Conservation (phyloP, 2,329 filamentous ascomycete genomes). For the Cadophora gregata region DNA sequence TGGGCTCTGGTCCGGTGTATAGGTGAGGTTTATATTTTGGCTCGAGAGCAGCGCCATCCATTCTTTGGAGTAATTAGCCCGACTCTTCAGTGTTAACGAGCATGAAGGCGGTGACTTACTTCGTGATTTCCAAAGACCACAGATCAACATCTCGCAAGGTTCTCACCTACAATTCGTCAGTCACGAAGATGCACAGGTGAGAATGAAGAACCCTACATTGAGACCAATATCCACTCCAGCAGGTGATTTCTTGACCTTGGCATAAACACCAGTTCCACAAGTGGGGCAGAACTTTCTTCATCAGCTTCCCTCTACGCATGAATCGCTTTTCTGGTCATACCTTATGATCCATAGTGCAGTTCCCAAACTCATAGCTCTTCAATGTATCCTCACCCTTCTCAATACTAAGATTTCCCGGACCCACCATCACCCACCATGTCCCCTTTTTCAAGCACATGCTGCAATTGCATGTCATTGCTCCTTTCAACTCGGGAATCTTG, state of each 20-base stretch:
- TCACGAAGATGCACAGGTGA: background rate
- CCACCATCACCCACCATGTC: conserved; percentile 49
- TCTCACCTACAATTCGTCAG: conserved; percentile 25
- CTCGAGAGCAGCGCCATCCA: conserved; percentile 30
- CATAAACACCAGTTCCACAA: conserved; percentile 55
- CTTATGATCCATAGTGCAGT: conserved; percentile 50
- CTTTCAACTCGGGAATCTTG: conserved; percentile 61
- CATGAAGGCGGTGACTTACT: conserved; percentile 13
- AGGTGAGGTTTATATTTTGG: conserved; percentile 27
- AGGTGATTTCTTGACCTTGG: conserved; percentile 40
- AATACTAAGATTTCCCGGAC: conserved; percentile 48
- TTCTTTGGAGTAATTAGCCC: conserved; percentile 14
- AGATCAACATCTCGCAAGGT: conserved; percentile 33
- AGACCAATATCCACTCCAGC: conserved; percentile 45
- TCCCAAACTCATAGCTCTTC: conserved; percentile 52
- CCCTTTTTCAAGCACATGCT: conserved; percentile 65
- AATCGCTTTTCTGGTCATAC: conserved; percentile 32
- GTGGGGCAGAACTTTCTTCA: conserved; percentile 56
- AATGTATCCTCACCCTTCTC: conserved; percentile 54
- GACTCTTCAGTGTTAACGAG: background rate
- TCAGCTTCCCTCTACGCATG: background rate
- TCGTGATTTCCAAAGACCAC: conserved; percentile 25
- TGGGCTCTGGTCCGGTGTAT: conserved; percentile 28
- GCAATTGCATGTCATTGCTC: conserved; percentile 66
- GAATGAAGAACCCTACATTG: conserved; percentile 48